phyloP scores from a whole-genome alignment of 306 rosid species.

The Medicago truncatula region MtrunA17r5.0-ANR NC_053042.1:8409001-8409500 shows the following conservation, averaged over 20 bases:
- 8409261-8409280: no score
- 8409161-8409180: neutral
- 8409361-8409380: neutral
- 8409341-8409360: neutral
- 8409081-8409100: no score
- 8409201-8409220: neutral
- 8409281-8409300: neutral
- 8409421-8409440: neutral
- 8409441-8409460: neutral
- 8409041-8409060: no score
- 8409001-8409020: no score
- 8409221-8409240: neutral
- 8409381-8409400: neutral
- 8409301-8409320: neutral
- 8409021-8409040: no score
- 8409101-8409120: no score
- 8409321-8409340: conserved; percentile 6
- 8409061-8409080: no score
- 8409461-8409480: neutral
- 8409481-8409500: neutral
- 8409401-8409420: neutral
- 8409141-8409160: no score
- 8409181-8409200: neutral
- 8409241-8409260: neutral
- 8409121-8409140: no score